Base-by-base conservation (phyloP, 768 basidiomycete species). In the Boletus patriciae region DNA sequence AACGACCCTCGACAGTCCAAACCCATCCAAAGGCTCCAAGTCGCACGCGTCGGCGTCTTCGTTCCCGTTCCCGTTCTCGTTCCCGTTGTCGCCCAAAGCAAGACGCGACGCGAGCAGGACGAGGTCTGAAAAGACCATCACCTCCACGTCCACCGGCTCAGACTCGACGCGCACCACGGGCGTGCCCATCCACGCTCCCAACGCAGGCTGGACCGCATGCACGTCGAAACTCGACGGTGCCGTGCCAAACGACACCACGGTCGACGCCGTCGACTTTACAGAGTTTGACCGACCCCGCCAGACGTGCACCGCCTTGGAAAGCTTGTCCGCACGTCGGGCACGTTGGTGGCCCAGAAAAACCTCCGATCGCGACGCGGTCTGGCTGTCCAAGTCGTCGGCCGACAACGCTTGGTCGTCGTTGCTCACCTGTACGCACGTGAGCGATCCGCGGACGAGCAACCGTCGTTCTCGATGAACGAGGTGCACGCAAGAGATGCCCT, bases 381-480 rank as follows among this genome's bases (percentile, higher is more conserved):
- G 54, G 25, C 3, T 13, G 9, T 60, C n/a, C n/a, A n/a, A n/a
- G n/a, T n/a, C 58, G 2, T 25, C 25, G 25, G 25, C 25, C 13
- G 42, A 33, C 4, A 19, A 36, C 6, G 31, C 27, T 18, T 57
- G 57, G 43, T 70, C 59, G 58, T 71, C 75, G n/a, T 71, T 70
- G 43, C 75, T 66, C 6, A 85, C 73, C 11, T 81, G 75, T 10
- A 75, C 67, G 36, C 65, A 72, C 27, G 55, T 59, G 8, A 93
- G 72, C 3, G 77, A 69, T 18, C 91, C 92, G 60, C 87, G 84
- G 54, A 82, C 80, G 38, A 94, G 74, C 13, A 96, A 76, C 40
- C 86, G 76, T n/a, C 94, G 81, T 55, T 90, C 90, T 41, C 92
- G 78, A 29, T 77, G 78, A 2, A 88, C 86, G 2, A 96, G 77